phyloP scores from a whole-genome alignment of 371 early-diverging fungal species.

The Amoeboaphelidium protococcarum region DNA sequence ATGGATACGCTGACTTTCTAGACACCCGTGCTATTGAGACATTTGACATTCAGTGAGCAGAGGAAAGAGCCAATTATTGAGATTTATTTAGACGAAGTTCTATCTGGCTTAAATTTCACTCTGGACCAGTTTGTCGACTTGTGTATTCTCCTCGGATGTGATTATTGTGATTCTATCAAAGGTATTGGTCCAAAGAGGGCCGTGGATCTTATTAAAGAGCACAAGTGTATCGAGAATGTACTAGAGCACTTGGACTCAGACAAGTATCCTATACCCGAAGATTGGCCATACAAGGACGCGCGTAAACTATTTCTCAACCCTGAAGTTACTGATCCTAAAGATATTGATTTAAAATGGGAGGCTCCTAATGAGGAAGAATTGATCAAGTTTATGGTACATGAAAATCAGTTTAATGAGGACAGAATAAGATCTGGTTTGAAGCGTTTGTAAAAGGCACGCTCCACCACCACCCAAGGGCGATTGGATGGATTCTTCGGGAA shows the following conservation, averaged over 20 bases:
- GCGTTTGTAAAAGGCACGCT: conserved; percentile 41
- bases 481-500: conserved; percentile 84
- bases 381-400: conserved; percentile 63
- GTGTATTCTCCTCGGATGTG: conserved; percentile 97
- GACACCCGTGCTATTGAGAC: conserved; percentile 71
- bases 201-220: conserved; percentile 58
- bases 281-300: conserved; percentile 80
- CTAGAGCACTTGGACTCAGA: conserved; percentile 39
- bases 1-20: conserved; percentile 98
- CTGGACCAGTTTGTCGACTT: conserved; percentile 84
- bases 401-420: conserved; percentile 89
- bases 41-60: conserved; percentile 77
- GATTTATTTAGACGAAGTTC: conserved; percentile 48
- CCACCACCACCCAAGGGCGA: conserved; percentile 57
- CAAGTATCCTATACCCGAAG: conserved; percentile 48
- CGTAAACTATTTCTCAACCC: conserved; percentile 68
- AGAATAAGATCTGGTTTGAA: conserved; percentile 64
- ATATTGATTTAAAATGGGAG: conserved; percentile 54
- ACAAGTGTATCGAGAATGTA: conserved; percentile 63
- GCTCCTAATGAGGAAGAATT: conserved; percentile 68
- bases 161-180: conserved; percentile 89
- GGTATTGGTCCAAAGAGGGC: conserved; percentile 17
- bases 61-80: conserved; percentile 85
- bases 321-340: conserved; percentile 35
- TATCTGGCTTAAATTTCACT: conserved; percentile 54